Conservation (phyloP, 2,329 filamentous ascomycete genomes). For the Stemphylium vesicarium region DNA sequence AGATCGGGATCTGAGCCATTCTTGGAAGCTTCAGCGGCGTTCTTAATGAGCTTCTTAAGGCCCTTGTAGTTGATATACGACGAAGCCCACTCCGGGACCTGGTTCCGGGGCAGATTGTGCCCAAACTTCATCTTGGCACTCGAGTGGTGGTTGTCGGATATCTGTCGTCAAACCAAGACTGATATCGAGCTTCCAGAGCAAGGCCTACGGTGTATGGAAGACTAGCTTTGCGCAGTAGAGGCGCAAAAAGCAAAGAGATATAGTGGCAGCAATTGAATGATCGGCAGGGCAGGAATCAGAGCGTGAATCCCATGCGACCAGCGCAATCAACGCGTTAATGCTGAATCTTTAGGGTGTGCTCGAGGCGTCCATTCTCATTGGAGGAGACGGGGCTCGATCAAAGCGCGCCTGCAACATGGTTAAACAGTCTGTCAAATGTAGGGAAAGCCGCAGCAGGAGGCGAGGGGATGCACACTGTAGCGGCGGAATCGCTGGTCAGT, state of each 20-base stretch:
- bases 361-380: slow-evolving; percentile 40
- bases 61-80: slow-evolving; percentile 90
- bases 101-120: slow-evolving; percentile 73
- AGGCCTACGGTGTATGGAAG: neutral
- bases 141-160: neutral
- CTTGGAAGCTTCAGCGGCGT: slow-evolving; percentile 69
- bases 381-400: slow-evolving; percentile 31
- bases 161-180: neutral
- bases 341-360: slow-evolving; percentile 30
- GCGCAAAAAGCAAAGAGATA: slow-evolving; percentile 21
- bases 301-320: slow-evolving; percentile 21
- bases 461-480: slow-evolving; percentile 41
- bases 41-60: slow-evolving; percentile 94
- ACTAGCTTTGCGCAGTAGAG: slow-evolving; percentile 13
- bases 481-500: slow-evolving; percentile 29
- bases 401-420: slow-evolving; percentile 43
- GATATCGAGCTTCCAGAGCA: neutral
- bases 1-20: slow-evolving; percentile 81
- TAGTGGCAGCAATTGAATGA: slow-evolving; percentile 16
- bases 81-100: slow-evolving; percentile 85
- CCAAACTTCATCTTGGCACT: slow-evolving; percentile 54
- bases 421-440: slow-evolving; percentile 39
- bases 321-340: slow-evolving; percentile 27
- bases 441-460: slow-evolving; percentile 32
- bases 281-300: slow-evolving; percentile 13